phyloP scores from a whole-genome alignment of 139 green algal species.

The Volvox reticuliferus region DNA sequence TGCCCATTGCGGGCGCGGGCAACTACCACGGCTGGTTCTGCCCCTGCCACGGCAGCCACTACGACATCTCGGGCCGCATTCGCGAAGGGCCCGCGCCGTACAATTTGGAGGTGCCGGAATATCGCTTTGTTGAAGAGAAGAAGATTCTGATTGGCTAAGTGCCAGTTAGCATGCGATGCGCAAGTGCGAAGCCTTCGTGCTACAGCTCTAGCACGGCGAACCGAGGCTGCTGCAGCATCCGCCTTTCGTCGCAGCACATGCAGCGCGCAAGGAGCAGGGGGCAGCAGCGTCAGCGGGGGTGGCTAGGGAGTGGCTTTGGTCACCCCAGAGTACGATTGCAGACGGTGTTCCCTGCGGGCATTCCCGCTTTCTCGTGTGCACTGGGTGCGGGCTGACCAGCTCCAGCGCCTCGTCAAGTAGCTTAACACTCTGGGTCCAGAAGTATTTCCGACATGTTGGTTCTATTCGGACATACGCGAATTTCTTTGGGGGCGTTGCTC shows the following conservation, averaged over 20 bases:
- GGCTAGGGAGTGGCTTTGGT: no score
- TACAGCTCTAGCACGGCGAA: no score
- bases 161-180: not conserved
- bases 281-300: no score
- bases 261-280: no score
- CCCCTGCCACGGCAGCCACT: constrained; percentile 96
- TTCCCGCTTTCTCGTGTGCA: no score
- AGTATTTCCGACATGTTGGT: not conserved
- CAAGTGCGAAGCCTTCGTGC: not conserved
- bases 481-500: not conserved
- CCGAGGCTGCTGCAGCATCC: no score
- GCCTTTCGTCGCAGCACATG: no score
- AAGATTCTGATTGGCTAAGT: constrained; percentile 76
- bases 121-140: constrained; percentile 74
- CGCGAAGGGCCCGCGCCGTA: constrained; percentile 97
- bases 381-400: no score
- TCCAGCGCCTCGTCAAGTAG: not conserved
- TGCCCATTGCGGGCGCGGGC: constrained; percentile 96
- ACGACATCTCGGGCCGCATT: constrained; percentile 96
- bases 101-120: constrained; percentile 96
- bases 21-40: constrained; percentile 99
- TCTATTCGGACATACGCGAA: not conserved
- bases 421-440: not conserved
- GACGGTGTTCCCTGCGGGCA: no score
- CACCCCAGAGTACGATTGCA: no score